A percentile compares a stretch with the other conserved stretches of the same genome.
Conservation (phyloP, 75 land plant genomes). For the Picea sitchensis region DNA sequence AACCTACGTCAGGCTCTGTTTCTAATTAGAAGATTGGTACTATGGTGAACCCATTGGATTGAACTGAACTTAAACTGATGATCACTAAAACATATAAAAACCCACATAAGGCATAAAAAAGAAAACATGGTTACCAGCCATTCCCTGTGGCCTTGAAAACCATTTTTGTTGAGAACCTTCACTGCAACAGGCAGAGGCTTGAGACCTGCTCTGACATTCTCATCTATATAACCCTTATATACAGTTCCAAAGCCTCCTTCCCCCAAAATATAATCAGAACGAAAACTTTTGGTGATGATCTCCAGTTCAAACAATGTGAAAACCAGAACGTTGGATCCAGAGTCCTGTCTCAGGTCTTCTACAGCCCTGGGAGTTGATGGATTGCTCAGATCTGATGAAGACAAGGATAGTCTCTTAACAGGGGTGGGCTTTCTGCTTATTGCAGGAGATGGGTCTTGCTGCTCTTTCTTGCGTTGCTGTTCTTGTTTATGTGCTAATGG, state of each 20-base stretch:
- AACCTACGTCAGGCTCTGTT: not conserved
- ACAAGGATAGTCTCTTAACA: constrained; percentile 40
- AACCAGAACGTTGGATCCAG: constrained; percentile 57
- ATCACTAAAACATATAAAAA: not conserved
- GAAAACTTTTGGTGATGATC: constrained; percentile 73
- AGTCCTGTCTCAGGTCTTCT: constrained; percentile 50
- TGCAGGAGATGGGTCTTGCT: not conserved
- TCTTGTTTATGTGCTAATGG: not conserved
- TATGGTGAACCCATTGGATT: not conserved
- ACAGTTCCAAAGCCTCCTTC: constrained; percentile 85
- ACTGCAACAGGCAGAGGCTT: constrained; percentile 84
- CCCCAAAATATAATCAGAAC: constrained; percentile 66
- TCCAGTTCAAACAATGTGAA: constrained; percentile 73
- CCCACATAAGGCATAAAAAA: not conserved
- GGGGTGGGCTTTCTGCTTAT: constrained; percentile 4
- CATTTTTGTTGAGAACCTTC: constrained; percentile 82
- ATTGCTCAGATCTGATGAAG: constrained; percentile 65
- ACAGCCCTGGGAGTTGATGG: constrained; percentile 42
- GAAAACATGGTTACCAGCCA: constrained; percentile 53
- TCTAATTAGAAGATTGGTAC: not conserved
- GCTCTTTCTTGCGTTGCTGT: constrained; percentile 9
- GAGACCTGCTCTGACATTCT: constrained; percentile 74
- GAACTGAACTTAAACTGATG: not conserved
- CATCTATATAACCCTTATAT: constrained; percentile 81
- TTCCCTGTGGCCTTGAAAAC: constrained; percentile 82